Evolutionary conservation across 2,329 filamentous ascomycete genomes (phyloP), one percentile per base, ranked within the genome.

Genomic region (Nectriaceae sp.): DNA sequence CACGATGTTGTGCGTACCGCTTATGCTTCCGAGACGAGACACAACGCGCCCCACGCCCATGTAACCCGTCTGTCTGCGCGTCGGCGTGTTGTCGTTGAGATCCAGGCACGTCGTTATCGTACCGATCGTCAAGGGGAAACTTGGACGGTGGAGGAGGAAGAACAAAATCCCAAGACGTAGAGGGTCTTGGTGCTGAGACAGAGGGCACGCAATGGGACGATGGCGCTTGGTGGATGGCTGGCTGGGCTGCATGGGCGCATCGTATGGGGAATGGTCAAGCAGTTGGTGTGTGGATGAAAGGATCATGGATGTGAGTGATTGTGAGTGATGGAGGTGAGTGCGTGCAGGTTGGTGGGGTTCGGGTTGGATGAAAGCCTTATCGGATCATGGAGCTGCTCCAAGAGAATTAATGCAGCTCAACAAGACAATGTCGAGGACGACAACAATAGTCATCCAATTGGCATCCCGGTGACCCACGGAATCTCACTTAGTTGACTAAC

Each of bases 341-440:
- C 11, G 33, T 36, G 33, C 13, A 19, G 33, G 8, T n/a, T 21
- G 37, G 36, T 43, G 31, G 40, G 21, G 40, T 20, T 41, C 40
- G 36, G 39, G 20, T 43, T 44, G 38, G 42, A 47, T 37, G 21
- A 40, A 39, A 49, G 47, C 45, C 47, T 52, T 51, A 49, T 52
- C 50, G 55, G 42, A 48, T 47, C 55, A 54, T 50, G 39, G 24
- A 39, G 45, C 40, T 18, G 26, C 33, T 15, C 24, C n/a, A n/a
- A n/a, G n/a, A n/a, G n/a, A n/a, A n/a, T n/a, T n/a, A n/a, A n/a
- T 29, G 24, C 24, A 29, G 16, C 11, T 39, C 16, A 21, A 18
- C 19, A 8, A 39, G 6, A 6, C 10, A 16, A 37, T 10, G 33
- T 11, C 10, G 10, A 37, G 10, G 10, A 21, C 16, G 37, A 21